Base-by-base conservation (phyloP, 805 yeast species). In the Yarrowia alimentaria region DNA sequence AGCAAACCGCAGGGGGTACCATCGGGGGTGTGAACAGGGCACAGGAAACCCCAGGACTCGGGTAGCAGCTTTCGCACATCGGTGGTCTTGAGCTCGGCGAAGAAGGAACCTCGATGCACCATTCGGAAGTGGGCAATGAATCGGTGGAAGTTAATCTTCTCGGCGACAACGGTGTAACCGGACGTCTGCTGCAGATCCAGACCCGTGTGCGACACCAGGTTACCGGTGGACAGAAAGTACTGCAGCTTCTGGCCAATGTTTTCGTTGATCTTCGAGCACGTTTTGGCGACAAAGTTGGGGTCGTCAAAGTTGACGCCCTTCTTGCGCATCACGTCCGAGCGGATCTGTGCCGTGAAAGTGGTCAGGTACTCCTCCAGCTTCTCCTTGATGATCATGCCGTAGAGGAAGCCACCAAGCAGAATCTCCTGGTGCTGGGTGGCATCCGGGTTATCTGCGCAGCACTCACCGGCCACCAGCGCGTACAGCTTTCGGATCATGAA, bases 31-130 rank as follows among this genome's bases (percentile, higher is more conserved):
- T 93, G 99, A 18, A 93, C 99, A 10, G 99, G 99, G 71, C 99
- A 93, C 60, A 93, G 71, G 78, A 93, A 93, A 3, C 99, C 99
- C 99, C 99, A 93, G 1, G 96, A 86, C 68, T 93, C 99, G 1
- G 99, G 99, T 53, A 93, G 76, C 61, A 93, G 74, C 68, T 93
- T 93, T 74, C 99, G 81, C 42, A 93, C 99, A 1, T 98, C 85
- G 18, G 99, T 93, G 32, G 99, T 93, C 67, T 93, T 93, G 71
- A 93, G 77, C 68, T 91, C 96, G 35, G 99, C 97, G 67, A 93
- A 93, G 81, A 93, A 93, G 58, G 98, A 88, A 69, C 99, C 99
- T 80, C 99, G 85, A 70, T 93, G 99, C 49, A 93, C 98, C 99
- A 93, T 93, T 71, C 99, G 76, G 78, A 93, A 93, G 74, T 93